Evolutionary conservation across 2,329 filamentous ascomycete species (phyloP).

Genomic region (Scedosporium minutisporum): DNA sequence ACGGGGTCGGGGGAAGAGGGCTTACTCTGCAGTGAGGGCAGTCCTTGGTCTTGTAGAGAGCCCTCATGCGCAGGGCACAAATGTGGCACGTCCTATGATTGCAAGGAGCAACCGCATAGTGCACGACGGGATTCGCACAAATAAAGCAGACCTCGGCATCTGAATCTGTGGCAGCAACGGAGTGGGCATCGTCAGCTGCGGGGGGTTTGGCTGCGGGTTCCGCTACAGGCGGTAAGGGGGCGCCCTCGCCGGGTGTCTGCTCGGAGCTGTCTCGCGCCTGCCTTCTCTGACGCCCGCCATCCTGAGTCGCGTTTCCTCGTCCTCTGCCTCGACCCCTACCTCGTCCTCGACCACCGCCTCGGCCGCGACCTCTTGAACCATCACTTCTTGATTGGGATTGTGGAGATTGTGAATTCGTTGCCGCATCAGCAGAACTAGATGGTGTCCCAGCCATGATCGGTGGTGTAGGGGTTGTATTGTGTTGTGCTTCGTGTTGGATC

Average conservation of each 20-base stretch:
- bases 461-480: neutral
- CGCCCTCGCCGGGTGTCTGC: neutral
- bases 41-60: constrained; percentile 90
- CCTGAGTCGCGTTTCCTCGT: constrained; percentile 22
- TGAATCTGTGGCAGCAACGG: constrained; percentile 29
- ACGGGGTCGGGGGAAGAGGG: neutral
- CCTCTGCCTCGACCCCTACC: constrained; percentile 27
- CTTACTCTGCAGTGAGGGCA: constrained; percentile 90
- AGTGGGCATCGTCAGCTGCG: constrained; percentile 7
- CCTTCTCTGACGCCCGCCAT: constrained; percentile 21
- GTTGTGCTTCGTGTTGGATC: neutral
- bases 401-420: neutral
- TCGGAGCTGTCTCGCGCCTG: neutral
- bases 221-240: neutral
- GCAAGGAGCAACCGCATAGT: constrained; percentile 83
- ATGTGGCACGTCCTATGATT: constrained; percentile 97
- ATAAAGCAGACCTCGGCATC: constrained; percentile 92
- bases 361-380: constrained; percentile 18
- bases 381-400: neutral
- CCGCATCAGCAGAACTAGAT: neutral
- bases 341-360: constrained; percentile 33
- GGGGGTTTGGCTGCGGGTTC: constrained; percentile 6
- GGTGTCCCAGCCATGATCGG: neutral
- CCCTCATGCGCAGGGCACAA: constrained; percentile 81
- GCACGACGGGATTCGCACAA: constrained; percentile 80